A percentile compares a stretch with the other conserved stretches of the same genome.
Conservation (phyloP, 805 yeast species). For the Cyberlindnera japonica region DNA sequence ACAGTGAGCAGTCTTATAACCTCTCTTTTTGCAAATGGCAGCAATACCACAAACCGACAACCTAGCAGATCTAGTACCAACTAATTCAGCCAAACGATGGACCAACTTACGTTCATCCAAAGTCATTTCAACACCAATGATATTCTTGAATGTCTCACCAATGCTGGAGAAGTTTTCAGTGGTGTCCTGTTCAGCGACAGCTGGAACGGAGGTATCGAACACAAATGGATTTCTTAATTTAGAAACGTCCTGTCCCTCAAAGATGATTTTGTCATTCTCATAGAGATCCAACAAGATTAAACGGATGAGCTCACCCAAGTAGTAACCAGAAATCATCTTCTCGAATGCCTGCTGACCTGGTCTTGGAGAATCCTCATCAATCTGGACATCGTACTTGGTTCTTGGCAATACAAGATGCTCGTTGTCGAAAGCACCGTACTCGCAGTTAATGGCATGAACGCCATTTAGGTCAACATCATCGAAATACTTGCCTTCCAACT, state of each 20-base stretch:
- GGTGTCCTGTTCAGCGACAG: constrained; percentile 85
- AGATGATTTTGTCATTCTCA: constrained; percentile 54
- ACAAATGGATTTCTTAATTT: constrained; percentile 61
- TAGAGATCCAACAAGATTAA: constrained; percentile 71
- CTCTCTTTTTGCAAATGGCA: constrained; percentile 86
- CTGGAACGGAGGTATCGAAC: constrained; percentile 87
- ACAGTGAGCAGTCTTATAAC: constrained; percentile 70
- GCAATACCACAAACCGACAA: constrained; percentile 93
- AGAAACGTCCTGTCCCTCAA: constrained; percentile 63
- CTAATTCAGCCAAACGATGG: constrained; percentile 77
- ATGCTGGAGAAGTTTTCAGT: constrained; percentile 78
- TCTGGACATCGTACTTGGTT: constrained; percentile 77
- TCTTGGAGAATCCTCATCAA: constrained; percentile 87
- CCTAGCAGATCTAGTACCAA: constrained; percentile 91
- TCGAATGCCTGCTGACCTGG: constrained; percentile 96
- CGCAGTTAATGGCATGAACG: constrained; percentile 96
- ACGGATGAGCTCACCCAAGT: constrained; percentile 89
- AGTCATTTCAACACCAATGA: constrained; percentile 63
- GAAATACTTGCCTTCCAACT: constrained; percentile 67
- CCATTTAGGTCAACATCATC: constrained; percentile 59
- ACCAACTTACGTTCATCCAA: constrained; percentile 76
- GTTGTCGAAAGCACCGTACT: constrained; percentile 96
- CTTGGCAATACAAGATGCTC: constrained; percentile 83
- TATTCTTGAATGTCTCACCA: constrained; percentile 56
- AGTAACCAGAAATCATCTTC: constrained; percentile 96